Conservation (phyloP, 805 yeast genomes). For the Cyberlindnera maclurae region DNA sequence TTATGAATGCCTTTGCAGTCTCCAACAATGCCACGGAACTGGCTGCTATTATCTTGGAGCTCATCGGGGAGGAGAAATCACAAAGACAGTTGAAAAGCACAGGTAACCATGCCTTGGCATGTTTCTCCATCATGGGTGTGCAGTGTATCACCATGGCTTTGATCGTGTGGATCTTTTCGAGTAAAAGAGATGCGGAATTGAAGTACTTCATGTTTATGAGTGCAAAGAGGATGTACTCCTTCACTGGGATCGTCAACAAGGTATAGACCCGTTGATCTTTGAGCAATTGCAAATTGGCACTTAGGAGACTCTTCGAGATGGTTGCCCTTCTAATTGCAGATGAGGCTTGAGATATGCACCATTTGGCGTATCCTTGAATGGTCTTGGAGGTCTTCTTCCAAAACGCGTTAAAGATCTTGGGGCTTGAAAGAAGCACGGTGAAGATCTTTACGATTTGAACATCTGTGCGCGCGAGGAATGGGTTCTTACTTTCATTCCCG, state of each 20-base stretch:
- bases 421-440: slow-evolving; percentile 11
- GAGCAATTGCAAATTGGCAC: slow-evolving; percentile 20
- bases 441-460: slow-evolving; percentile 20
- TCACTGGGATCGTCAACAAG: slow-evolving; percentile 5
- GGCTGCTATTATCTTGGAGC: slow-evolving; percentile 8
- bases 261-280: slow-evolving; percentile 17
- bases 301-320: slow-evolving; percentile 18
- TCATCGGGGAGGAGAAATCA: slow-evolving; percentile 10
- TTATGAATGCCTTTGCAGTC: slow-evolving; percentile 13
- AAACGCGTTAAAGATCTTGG: slow-evolving; percentile 3
- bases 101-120: slow-evolving; percentile 19
- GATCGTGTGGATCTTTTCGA: slow-evolving; percentile 18
- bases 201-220: slow-evolving; percentile 18
- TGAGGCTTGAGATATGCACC: slow-evolving; percentile 14
- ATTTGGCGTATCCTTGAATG: slow-evolving; percentile 6
- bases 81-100: slow-evolving; percentile 16
- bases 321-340: slow-evolving; percentile 6
- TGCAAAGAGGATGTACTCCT: slow-evolving; percentile 17
- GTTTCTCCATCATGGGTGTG: slow-evolving; percentile 23
- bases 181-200: slow-evolving; percentile 15
- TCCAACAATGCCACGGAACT: slow-evolving; percentile 10
- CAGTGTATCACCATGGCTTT: slow-evolving; percentile 13
- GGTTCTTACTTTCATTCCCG: slow-evolving; percentile 5
- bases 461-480: slow-evolving; percentile 19
- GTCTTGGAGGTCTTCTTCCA: slow-evolving; percentile 6